Evolutionary conservation across 169 alveolate species (phyloP).

Genomic region (Plasmodium ovale): DNA sequence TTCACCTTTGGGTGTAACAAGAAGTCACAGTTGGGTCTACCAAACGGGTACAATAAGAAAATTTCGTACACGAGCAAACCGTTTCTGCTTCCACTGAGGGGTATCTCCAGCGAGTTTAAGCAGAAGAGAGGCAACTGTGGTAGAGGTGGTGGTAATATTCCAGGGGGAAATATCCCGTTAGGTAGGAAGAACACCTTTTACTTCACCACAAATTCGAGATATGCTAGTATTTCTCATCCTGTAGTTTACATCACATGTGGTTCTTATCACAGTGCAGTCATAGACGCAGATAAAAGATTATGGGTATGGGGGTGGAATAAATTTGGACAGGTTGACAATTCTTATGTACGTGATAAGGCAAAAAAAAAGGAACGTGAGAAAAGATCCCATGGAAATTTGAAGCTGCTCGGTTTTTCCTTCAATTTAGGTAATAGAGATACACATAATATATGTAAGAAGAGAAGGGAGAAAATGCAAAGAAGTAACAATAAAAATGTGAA

Average conservation of each 20-base stretch:
- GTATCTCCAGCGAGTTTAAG: background rate
- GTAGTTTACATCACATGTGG: conserved; percentile 48
- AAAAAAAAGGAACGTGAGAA: background rate
- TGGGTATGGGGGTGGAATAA: conserved; percentile 76
- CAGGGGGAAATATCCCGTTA: background rate
- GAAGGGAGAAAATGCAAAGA: background rate
- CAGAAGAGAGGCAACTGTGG: background rate
- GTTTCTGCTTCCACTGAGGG: conserved; percentile 18
- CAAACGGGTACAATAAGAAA: conserved; percentile 29
- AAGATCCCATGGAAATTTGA: too few relatives aligned
- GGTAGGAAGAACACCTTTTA: conserved; percentile 16
- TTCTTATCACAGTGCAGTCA: conserved; percentile 26
- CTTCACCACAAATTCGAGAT: conserved; percentile 1
- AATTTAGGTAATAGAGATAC: background rate
- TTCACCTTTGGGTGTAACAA: conserved; percentile 70
- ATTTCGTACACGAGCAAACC: conserved; percentile 61
- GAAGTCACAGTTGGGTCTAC: conserved; percentile 37
- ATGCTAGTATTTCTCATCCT: conserved; percentile 49
- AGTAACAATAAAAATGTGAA: conserved; percentile 39
- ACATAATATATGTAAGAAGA: background rate
- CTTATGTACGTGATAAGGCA: conserved; percentile 15
- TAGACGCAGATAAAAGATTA: conserved; percentile 28
- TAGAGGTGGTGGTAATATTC: background rate
- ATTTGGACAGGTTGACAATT: conserved; percentile 35
- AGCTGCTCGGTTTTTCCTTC: too few relatives aligned